Base-by-base conservation (phyloP, 1,139 yeast species). In the Sugiyamaella sp. region DNA sequence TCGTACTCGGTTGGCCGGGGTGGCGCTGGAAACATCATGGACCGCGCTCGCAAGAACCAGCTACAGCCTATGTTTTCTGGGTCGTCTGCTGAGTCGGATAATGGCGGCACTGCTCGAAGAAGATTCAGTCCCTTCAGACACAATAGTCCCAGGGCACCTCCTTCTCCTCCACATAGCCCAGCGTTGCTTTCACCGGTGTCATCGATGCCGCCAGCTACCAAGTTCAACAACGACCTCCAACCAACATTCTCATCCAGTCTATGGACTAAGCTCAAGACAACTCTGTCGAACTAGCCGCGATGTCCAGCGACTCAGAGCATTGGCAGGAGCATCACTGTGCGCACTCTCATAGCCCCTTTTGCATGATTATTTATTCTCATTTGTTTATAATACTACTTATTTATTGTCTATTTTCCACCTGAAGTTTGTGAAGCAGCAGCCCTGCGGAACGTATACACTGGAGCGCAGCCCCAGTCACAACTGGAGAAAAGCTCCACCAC, bases 1-100 rank as follows among this genome's bases (percentile, higher is more conserved):
- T 56, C 65, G 4, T 71, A 67, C 61, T 61, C 69, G 48, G 69
- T 71, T 25, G 75, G 75, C 21, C 64, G 75, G 5, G 74, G 75
- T 29, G 75, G 75, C 10, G 49, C 63, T 4, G 75, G 75, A 37
- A 71, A 71, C 61, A 48, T 48, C 22, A 20, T 40, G 46, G 40
- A 40, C 16, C 29, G 43, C 35, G 21, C 48, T 20, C 38, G 32
- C 21, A 46, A 43, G 14, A 43, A 46, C 17, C 49, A 46, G 2
- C 50, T 52, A 4, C 47, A 22, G 14, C 55, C 55, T 3, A 48
- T 43, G 32, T 42, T 42, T 19, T 52, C 55, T 16, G 51, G 52
- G 22, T 38, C 53, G 3, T 49, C 57, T 14, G 39, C 14, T 20
- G 52, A 51, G 20, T 46, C 51, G 4, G 41, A 32, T n/a, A 1